A percentile compares a stretch with the other conserved stretches of the same genome.
These are phyloP conservation scores for Boechera stricta DNA, from an alignment of 345 rosid species.

Conservation along the genomic window DNA sequence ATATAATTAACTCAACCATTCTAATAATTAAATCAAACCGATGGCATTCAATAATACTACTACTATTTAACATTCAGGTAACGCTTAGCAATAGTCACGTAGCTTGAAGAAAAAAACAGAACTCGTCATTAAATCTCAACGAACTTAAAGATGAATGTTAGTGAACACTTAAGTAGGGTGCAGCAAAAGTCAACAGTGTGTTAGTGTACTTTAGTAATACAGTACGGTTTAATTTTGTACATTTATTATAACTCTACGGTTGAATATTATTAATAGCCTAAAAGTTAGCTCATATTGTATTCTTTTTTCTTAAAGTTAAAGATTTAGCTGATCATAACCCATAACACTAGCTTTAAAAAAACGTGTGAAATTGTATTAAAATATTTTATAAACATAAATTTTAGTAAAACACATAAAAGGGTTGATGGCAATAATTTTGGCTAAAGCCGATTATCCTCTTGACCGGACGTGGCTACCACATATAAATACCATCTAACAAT, in stretches of 20 bases:
- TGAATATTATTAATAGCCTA: conserved; percentile 11
- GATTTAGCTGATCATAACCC: too few species aligned
- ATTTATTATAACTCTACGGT: conserved; percentile 3
- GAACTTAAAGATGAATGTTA: conserved; percentile 38
- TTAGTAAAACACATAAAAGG: too few species aligned
- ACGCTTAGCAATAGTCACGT: conserved; percentile 17
- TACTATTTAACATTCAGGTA: conserved; percentile 6
- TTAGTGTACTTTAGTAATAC: conserved; percentile 40
- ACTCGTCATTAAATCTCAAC: conserved; percentile 31
- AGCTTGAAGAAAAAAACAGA: conserved; percentile 20
- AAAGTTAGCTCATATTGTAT: background rate
- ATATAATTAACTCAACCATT: conserved; percentile 1
- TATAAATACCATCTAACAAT: background rate
- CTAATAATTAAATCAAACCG: background rate
- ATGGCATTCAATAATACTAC: background rate
- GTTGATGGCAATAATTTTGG: too few species aligned
- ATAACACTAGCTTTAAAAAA: too few species aligned
- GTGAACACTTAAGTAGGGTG: conserved; percentile 32
- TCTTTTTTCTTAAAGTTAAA: background rate
- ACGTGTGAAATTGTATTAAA: too few species aligned
- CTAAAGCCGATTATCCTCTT: background rate
- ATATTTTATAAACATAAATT: too few species aligned
- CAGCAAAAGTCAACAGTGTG: conserved; percentile 33
- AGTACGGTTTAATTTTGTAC: conserved; percentile 17
- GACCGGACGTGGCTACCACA: background rate